A percentile compares a stretch with the other conserved stretches of the same genome.
Evolutionary conservation across 495 filamentous ascomycete genomes (phyloP).

Genomic region (Emericellopsis terricola): DNA sequence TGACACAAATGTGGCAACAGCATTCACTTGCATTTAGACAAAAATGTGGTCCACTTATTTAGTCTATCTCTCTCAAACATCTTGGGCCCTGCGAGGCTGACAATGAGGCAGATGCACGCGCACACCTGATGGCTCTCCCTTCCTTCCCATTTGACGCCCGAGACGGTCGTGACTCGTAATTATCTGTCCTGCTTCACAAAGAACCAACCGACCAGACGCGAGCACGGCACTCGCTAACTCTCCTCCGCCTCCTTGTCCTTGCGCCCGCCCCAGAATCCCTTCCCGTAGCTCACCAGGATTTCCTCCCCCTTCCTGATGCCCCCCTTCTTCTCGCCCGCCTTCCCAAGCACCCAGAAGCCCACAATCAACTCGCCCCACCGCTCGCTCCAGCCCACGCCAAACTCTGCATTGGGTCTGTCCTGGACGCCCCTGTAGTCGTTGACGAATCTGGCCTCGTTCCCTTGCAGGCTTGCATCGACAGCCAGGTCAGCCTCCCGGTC

Average conservation of each 20-base stretch:
- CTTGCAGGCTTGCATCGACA: constrained; percentile 40
- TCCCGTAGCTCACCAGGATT: constrained; percentile 47
- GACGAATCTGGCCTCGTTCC: constrained; percentile 55
- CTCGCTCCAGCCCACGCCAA: constrained; percentile 33
- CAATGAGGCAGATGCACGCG: too few species aligned
- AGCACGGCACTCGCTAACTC: too few species aligned
- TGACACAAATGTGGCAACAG: too few species aligned
- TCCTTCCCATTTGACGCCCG: too few species aligned
- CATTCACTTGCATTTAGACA: too few species aligned
- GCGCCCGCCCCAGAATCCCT: constrained; percentile 53
- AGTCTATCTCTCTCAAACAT: too few species aligned
- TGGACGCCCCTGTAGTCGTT: constrained; percentile 57
- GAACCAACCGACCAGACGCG: too few species aligned
- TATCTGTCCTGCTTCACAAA: too few species aligned
- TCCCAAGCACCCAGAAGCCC: constrained; percentile 40
- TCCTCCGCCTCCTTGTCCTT: constrained; percentile 13
- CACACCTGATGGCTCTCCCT: too few species aligned
- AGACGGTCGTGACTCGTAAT: too few species aligned
- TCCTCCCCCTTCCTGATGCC: constrained; percentile 41
- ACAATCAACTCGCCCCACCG: constrained; percentile 30
- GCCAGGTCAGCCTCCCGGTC: constrained; percentile 38
- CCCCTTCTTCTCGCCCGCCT: constrained; percentile 21
- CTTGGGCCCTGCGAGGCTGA: too few species aligned
- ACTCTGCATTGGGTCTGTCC: constrained; percentile 39
- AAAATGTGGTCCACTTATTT: too few species aligned